phyloP scores from a whole-genome alignment of 805 yeast species.

The Pichia scutulata region DNA sequence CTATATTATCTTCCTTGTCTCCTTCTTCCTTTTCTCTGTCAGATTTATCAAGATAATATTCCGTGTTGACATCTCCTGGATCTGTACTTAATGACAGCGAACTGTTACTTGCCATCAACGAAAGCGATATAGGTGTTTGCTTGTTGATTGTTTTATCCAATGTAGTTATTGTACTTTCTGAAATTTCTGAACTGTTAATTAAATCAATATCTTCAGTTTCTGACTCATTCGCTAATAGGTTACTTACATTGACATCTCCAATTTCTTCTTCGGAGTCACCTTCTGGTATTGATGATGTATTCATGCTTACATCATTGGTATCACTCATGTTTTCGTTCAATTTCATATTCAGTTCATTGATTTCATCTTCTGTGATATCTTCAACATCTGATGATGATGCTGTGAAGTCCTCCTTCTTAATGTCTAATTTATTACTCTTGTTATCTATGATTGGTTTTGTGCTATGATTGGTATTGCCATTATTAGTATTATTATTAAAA shows the following conservation, averaged over 20 bases:
- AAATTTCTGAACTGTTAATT: constrained; percentile 17
- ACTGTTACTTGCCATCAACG: not conserved
- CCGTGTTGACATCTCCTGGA: constrained; percentile 12
- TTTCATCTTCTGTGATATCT: constrained; percentile 11
- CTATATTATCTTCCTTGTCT: not conserved
- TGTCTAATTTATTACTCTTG: not conserved
- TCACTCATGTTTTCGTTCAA: not conserved
- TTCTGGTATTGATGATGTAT: not conserved
- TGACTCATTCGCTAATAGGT: constrained; percentile 23
- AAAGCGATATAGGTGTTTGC: not conserved
- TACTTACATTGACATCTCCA: not conserved
- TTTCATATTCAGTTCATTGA: constrained; percentile 2
- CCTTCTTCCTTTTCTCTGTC: not conserved
- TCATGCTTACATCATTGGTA: not conserved
- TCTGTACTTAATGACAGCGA: not conserved
- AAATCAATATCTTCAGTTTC: constrained; percentile 20
- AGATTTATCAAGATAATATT: constrained; percentile 7
- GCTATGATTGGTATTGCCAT: not conserved
- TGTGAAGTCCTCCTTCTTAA: not conserved
- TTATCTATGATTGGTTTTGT: not conserved
- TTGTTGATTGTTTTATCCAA: not conserved
- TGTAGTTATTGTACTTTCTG: constrained; percentile 5
- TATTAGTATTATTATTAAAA: constrained; percentile 8
- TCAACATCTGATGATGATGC: constrained; percentile 10
- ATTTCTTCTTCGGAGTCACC: not conserved